phyloP scores from a whole-genome alignment of 2,329 filamentous ascomycete species.

The Claviceps capensis region DNA sequence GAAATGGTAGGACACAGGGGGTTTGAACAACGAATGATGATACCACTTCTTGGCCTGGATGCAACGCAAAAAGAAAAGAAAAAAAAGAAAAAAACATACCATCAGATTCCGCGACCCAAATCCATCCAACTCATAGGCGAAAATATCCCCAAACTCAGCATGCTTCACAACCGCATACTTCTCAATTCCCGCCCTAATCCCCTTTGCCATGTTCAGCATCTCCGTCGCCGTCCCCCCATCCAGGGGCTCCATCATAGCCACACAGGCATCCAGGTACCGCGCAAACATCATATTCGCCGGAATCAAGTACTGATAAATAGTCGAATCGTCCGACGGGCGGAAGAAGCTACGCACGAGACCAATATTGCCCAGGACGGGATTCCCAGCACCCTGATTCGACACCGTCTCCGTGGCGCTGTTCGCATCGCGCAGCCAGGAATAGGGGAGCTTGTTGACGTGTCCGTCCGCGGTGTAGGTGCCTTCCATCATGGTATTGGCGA shows the following conservation, averaged over 20 bases:
- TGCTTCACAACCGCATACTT: conserved; percentile 53
- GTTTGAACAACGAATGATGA: too few relatives aligned
- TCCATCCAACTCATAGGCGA: conserved; percentile 57
- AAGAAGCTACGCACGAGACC: conserved; percentile 80
- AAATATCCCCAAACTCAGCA: conserved; percentile 48
- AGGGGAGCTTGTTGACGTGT: conserved; percentile 42
- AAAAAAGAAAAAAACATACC: conserved; percentile 18
- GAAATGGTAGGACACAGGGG: too few relatives aligned
- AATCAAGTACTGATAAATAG: conserved; percentile 74
- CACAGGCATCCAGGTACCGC: conserved; percentile 40
- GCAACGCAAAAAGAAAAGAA: too few relatives aligned
- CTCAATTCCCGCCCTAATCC: conserved; percentile 51
- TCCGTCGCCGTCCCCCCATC: conserved; percentile 36
- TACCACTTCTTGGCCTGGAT: too few relatives aligned
- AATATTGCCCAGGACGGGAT: conserved; percentile 65
- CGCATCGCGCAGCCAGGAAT: conserved; percentile 65
- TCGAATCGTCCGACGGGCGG: conserved; percentile 79
- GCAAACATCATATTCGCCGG: conserved; percentile 82
- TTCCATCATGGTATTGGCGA: conserved; percentile 55
- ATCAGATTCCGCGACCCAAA: conserved; percentile 47
- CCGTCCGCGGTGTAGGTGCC: conserved; percentile 57
- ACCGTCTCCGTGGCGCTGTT: conserved; percentile 70
- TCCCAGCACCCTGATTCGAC: conserved; percentile 61
- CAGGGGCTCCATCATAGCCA: conserved; percentile 30
- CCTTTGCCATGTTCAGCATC: conserved; percentile 43